Base-by-base conservation (phyloP, 345 rosid species). In the Eucalyptus pauciflora region DNA sequence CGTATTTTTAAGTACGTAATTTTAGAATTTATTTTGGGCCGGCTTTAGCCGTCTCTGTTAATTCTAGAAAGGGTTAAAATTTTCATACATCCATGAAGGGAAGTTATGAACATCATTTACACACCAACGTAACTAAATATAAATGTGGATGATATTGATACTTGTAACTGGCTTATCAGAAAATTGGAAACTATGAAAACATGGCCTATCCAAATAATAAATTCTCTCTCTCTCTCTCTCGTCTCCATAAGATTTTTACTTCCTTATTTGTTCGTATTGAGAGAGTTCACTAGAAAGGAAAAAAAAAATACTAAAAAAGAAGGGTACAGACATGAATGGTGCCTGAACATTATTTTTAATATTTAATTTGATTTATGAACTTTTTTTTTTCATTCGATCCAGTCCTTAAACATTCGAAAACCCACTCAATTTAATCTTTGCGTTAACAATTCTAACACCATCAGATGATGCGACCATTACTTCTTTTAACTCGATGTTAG, bases 401-500 rank as follows among this genome's bases (percentile, higher is more conserved):
- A 64, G 17, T n/a, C 41, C 41, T n/a, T n/a, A 15, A n/a, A 64
- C 41, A 14, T 64, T 64, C 0, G 0, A 15, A n/a, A 64, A 64
- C 17, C 41, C 20, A 14, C 5, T 31, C 76, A 64, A n/a, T 64
- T 64, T 64, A 64, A 64, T n/a, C 76, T 10, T n/a, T 4, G 10
- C 3, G 0, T 64, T 64, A 9, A 64, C 9, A n/a, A 64, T 64
- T 64, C 76, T 14, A n/a, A 64, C 41, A 64, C 20, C 76, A 64
- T n/a, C 20, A 15, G 0, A 1, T 64, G 41, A n/a, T n/a, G 5
- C 4, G 3, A 64, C 0, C 20, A n/a, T 33, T 1, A n/a, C 15
- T 64, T 15, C 37, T 15, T 15, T n/a, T 2, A n/a, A n/a, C 41
- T 64, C 5, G 0, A n/a, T n/a, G 20, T 64, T 64, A n/a, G 76